These are phyloP conservation scores for Thelephora terrestris DNA, from an alignment of 1,284 basidiomycete genomes.

Conservation along the genomic window DNA sequence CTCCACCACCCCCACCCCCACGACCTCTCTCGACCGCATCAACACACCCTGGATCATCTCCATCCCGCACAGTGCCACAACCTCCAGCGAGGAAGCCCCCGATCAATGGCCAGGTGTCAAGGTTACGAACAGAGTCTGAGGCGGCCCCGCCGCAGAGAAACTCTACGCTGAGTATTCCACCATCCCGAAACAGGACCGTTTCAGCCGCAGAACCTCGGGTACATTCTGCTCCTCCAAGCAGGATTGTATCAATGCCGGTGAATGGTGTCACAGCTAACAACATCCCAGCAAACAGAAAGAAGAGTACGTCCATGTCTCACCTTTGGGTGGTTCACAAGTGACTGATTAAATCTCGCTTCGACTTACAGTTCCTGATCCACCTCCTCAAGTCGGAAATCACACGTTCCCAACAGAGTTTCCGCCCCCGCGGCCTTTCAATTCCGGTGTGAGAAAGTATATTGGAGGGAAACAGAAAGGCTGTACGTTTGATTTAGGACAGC, in stretches of 20 bases:
- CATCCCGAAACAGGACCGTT: constrained; percentile 17
- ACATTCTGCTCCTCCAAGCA: constrained; percentile 13
- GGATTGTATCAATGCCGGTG: constrained; percentile 13
- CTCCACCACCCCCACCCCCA: constrained; percentile 23
- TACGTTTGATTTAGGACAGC: constrained; percentile 49
- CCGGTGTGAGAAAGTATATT: constrained; percentile 40
- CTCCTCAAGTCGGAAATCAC: constrained; percentile 55
- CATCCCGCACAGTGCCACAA: constrained; percentile 29
- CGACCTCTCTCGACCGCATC: constrained; percentile 15
- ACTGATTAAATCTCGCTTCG: constrained; percentile 3
- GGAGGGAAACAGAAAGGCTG: constrained; percentile 58
- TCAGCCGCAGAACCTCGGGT: constrained; percentile 16
- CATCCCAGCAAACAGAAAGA: not conserved
- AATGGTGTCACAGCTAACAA: constrained; percentile 9
- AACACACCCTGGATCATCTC: constrained; percentile 15
- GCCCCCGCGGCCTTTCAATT: constrained; percentile 55
- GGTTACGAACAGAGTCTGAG: constrained; percentile 22
- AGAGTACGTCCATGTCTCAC: not conserved
- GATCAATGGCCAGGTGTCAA: not conserved
- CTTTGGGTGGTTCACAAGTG: not conserved
- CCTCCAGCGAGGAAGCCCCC: constrained; percentile 15
- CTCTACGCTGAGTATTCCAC: constrained; percentile 14
- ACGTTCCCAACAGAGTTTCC: constrained; percentile 69
- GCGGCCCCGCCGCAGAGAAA: constrained; percentile 16
- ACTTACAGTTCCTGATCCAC: constrained; percentile 60